phyloP scores from a whole-genome alignment of 2,329 filamentous ascomycete genomes.

The Balansia obtecta region DNA sequence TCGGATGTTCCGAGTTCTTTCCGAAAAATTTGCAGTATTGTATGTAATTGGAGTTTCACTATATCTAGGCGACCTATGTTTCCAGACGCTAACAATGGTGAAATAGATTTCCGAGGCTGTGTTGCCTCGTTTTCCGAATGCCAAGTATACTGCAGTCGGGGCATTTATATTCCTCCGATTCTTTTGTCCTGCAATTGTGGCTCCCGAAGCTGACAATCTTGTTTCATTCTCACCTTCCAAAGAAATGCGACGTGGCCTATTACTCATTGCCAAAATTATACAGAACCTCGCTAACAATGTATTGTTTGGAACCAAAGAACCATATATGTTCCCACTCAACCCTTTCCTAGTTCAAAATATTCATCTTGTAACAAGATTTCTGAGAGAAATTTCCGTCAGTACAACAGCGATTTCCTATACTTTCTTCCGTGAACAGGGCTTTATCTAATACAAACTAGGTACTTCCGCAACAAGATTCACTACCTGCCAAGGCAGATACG shows the following conservation, averaged over 20 bases:
- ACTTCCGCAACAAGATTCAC: slow-evolving; percentile 33
- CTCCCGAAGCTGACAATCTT: slow-evolving; percentile 55
- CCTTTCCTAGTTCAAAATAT: slow-evolving; percentile 58
- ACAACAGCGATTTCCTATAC: background rate
- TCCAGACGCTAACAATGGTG: background rate
- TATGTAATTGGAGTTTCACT: slow-evolving; percentile 21
- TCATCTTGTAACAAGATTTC: slow-evolving; percentile 52
- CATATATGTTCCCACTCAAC: slow-evolving; percentile 61
- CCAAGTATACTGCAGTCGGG: slow-evolving; percentile 60
- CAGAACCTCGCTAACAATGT: slow-evolving; percentile 63
- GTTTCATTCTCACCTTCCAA: slow-evolving; percentile 49
- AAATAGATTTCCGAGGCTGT: slow-evolving; percentile 49
- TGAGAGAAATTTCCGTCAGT: slow-evolving; percentile 52
- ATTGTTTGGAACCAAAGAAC: slow-evolving; percentile 58
- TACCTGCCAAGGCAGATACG: slow-evolving; percentile 31
- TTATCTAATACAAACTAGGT: slow-evolving; percentile 20
- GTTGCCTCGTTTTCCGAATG: slow-evolving; percentile 50
- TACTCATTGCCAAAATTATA: slow-evolving; percentile 59
- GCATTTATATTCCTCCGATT: slow-evolving; percentile 61
- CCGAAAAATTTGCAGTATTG: slow-evolving; percentile 54
- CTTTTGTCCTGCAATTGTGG: slow-evolving; percentile 61
- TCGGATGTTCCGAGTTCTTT: slow-evolving; percentile 50
- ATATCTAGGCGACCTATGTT: background rate
- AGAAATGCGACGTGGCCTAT: slow-evolving; percentile 54
- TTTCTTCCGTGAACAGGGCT: background rate